These are phyloP conservation scores for Misopates orontium DNA, from an alignment of 257 asterid genomes.

Conservation along the genomic window DNA sequence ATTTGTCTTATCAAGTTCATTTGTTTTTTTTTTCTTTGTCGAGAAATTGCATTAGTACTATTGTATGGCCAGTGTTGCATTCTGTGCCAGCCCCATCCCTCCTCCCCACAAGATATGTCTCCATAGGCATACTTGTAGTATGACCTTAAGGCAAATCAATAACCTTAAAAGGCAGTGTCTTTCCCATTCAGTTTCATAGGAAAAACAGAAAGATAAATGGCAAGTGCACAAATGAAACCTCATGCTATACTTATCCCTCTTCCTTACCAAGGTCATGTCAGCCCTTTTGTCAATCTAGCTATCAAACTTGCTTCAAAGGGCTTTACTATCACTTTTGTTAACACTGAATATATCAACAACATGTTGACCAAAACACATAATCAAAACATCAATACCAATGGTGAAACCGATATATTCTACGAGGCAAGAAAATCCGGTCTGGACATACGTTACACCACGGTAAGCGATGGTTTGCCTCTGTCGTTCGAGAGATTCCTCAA, in stretches of 20 bases:
- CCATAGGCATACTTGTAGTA: no score
- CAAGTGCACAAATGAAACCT: slow-evolving; percentile 17
- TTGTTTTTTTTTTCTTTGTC: no score
- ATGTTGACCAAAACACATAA: slow-evolving; percentile 39
- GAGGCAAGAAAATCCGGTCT: slow-evolving; percentile 27
- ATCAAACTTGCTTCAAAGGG: slow-evolving; percentile 67
- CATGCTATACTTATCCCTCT: slow-evolving; percentile 58
- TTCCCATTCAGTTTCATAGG: no score
- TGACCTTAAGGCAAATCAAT: no score
- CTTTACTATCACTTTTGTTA: slow-evolving; percentile 50
- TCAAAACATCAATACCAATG: no score
- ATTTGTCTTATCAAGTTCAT: no score
- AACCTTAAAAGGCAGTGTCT: no score
- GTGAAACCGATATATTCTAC: slow-evolving; percentile 24
- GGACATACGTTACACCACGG: slow-evolving; percentile 37
- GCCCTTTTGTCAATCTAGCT: slow-evolving; percentile 50
- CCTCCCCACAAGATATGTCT: no score
- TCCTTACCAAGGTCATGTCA: slow-evolving; percentile 72
- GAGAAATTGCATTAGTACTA: no score
- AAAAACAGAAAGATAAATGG: slow-evolving; percentile 11
- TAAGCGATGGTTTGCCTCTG: slow-evolving; percentile 40
- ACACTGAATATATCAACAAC: slow-evolving; percentile 45
- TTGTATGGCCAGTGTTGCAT: no score
- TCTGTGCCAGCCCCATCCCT: no score
- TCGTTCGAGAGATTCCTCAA: slow-evolving; percentile 27